Conservation (phyloP, 345 rosid genomes). For the Jatropha curcas region DNA sequence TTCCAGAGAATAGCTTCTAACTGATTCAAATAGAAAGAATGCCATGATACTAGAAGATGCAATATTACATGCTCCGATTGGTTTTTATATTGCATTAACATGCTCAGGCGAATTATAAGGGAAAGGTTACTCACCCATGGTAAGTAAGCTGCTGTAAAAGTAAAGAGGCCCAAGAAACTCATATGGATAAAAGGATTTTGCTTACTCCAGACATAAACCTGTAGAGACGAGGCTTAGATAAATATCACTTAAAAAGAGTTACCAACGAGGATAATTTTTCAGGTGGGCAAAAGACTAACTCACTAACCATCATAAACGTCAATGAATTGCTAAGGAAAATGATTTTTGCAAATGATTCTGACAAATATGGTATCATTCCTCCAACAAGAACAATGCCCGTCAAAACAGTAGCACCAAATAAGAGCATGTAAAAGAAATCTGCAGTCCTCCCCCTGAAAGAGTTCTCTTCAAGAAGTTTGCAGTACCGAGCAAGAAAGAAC, state of each 20-base stretch:
- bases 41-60: not conserved
- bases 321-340: slow-evolving; percentile 97
- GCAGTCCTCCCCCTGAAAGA: slow-evolving; percentile 98
- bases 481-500: slow-evolving; percentile 98
- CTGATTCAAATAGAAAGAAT: not conserved
- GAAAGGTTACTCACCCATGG: slow-evolving; percentile 76
- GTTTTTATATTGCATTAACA: not conserved
- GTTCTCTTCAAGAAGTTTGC: slow-evolving; percentile 97
- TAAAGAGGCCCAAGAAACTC: slow-evolving; percentile 96
- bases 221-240: not conserved
- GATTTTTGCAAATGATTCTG: slow-evolving; percentile 85
- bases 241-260: not conserved
- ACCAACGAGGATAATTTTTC: slow-evolving; percentile 9
- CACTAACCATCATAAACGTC: slow-evolving; percentile 97
- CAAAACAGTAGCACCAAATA: slow-evolving; percentile 87
- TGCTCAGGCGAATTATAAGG: not conserved
- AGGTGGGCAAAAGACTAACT: slow-evolving; percentile 10
- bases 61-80: not conserved
- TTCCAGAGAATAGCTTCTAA: not conserved
- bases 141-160: slow-evolving; percentile 91
- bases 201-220: slow-evolving; percentile 99
- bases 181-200: slow-evolving; percentile 96
- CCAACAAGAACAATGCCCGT: slow-evolving; percentile 90
- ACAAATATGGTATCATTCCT: slow-evolving; percentile 90
- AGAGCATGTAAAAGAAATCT: slow-evolving; percentile 95